phyloP scores from a whole-genome alignment of 108 stramenopile genomes.

The Discostella pseudostelligera region DNA sequence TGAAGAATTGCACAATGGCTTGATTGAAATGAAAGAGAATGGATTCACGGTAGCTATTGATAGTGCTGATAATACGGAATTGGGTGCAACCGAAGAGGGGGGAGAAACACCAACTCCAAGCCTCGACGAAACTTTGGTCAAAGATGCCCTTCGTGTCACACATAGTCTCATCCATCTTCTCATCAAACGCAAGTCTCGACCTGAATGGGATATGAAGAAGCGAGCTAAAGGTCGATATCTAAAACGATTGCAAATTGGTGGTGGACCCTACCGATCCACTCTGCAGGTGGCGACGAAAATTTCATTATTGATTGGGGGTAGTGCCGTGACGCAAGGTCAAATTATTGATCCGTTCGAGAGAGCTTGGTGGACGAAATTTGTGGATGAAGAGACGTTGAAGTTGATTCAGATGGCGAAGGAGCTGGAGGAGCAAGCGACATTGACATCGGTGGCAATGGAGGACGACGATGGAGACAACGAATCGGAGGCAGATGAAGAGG shows the following conservation, averaged over 20 bases:
- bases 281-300: constrained; percentile 39
- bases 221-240: constrained; percentile 37
- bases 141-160: constrained; percentile 8
- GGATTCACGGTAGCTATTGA: constrained; percentile 20
- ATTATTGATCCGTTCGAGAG: constrained; percentile 29
- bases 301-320: constrained; percentile 21
- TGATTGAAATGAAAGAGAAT: constrained; percentile 35
- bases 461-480: constrained; percentile 22
- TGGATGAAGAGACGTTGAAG: constrained; percentile 24
- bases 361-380: constrained; percentile 38
- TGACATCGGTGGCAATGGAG: constrained; percentile 5
- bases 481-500: constrained; percentile 11
- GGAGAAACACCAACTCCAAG: constrained; percentile 5
- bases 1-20: constrained; percentile 12
- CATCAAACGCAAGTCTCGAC: constrained; percentile 36
- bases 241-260: constrained; percentile 26
- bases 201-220: constrained; percentile 50
- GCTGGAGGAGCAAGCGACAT: constrained; percentile 14
- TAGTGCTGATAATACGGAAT: constrained; percentile 2
- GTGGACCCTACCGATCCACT: constrained; percentile 36
- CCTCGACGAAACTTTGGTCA: constrained; percentile 14
- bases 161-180: constrained; percentile 26
- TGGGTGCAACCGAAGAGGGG: constrained; percentile 2
- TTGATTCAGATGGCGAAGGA: constrained; percentile 28
- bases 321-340: constrained; percentile 12